Evolutionary conservation across 2,329 filamentous ascomycete genomes (phyloP).

Genomic region (Xylogone sp.): DNA sequence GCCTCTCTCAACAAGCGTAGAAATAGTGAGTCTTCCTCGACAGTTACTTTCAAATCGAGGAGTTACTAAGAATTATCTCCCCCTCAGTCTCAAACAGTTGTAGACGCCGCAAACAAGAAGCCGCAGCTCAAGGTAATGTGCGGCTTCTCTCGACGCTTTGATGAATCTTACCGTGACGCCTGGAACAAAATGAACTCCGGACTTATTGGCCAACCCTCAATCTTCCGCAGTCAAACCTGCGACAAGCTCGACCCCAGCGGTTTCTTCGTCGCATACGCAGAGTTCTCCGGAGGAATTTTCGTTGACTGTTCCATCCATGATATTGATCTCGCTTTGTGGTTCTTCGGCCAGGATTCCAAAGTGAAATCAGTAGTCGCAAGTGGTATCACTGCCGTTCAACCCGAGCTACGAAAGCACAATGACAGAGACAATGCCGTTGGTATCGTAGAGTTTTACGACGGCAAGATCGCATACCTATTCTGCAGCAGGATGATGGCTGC

Average conservation of each 20-base stretch:
- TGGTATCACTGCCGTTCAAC: slow-evolving; percentile 56
- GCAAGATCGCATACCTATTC: slow-evolving; percentile 62
- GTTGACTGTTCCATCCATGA: slow-evolving; percentile 71
- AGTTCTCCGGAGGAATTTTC: slow-evolving; percentile 64
- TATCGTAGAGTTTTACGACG: slow-evolving; percentile 61
- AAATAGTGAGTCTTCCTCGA: slow-evolving; percentile 43
- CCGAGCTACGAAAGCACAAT: slow-evolving; percentile 51
- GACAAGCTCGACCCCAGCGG: slow-evolving; percentile 62
- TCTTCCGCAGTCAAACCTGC: slow-evolving; percentile 64
- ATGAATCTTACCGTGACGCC: slow-evolving; percentile 60
- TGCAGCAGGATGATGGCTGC: slow-evolving; percentile 63
- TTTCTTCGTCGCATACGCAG: slow-evolving; percentile 66
- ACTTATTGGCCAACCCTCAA: slow-evolving; percentile 53
- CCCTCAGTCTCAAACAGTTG: slow-evolving; percentile 56
- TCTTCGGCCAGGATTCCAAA: slow-evolving; percentile 50
- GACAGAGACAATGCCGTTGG: slow-evolving; percentile 62
- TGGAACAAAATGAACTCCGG: slow-evolving; percentile 47
- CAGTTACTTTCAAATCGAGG: background rate
- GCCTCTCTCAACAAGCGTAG: slow-evolving; percentile 53
- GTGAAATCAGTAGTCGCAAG: slow-evolving; percentile 53
- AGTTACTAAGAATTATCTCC: slow-evolving; percentile 1
- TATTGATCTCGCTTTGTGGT: slow-evolving; percentile 63
- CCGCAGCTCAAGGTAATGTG: slow-evolving; percentile 64
- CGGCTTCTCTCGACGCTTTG: slow-evolving; percentile 64
- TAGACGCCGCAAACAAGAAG: slow-evolving; percentile 50